Percentiles rank a stretch among this genome's conserved stretches.
Evolutionary conservation across 331 rosid genomes (phyloP).

Genomic region (Rhamnella rubrinervis): DNA sequence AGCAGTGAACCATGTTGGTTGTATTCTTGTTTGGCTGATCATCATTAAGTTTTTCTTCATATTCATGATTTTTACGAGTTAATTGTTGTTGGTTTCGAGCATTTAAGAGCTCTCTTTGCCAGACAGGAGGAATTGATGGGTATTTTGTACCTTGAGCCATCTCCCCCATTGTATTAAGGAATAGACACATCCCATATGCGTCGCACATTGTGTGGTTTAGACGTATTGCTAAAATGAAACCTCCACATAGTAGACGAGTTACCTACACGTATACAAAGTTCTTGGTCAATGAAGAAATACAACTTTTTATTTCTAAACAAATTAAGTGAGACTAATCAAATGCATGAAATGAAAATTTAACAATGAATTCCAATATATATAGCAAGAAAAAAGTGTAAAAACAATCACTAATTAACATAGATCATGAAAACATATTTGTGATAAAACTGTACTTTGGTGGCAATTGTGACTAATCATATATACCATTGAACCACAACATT

Average conservation of each 20-base stretch:
- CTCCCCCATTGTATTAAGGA: constrained; percentile 17
- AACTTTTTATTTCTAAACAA: too few relatives aligned
- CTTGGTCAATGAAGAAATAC: too few relatives aligned
- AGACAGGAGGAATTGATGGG: constrained; percentile 12
- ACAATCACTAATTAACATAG: constrained; percentile 9
- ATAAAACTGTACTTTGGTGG: too few relatives aligned
- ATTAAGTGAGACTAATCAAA: too few relatives aligned
- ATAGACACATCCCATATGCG: neutral
- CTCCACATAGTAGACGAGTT: constrained; percentile 21
- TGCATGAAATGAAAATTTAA: too few relatives aligned
- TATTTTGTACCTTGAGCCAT: neutral
- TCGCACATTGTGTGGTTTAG: constrained; percentile 26
- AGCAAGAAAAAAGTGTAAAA: too few relatives aligned
- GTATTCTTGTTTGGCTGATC: neutral
- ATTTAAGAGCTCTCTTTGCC: constrained; percentile 21
- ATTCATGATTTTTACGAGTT: neutral
- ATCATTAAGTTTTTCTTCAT: neutral
- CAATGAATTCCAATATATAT: too few relatives aligned
- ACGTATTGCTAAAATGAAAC: constrained; percentile 17
- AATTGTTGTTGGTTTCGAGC: constrained; percentile 13
- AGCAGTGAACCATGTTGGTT: constrained; percentile 11
- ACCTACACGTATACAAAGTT: neutral
- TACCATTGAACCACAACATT: too few relatives aligned
- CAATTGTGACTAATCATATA: too few relatives aligned
- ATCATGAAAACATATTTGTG: too few relatives aligned